A percentile compares a stretch with the other conserved stretches of the same genome.
Evolutionary conservation across 1,284 basidiomycete genomes (phyloP).

Genomic region (Lignosus rhinocerotis): DNA sequence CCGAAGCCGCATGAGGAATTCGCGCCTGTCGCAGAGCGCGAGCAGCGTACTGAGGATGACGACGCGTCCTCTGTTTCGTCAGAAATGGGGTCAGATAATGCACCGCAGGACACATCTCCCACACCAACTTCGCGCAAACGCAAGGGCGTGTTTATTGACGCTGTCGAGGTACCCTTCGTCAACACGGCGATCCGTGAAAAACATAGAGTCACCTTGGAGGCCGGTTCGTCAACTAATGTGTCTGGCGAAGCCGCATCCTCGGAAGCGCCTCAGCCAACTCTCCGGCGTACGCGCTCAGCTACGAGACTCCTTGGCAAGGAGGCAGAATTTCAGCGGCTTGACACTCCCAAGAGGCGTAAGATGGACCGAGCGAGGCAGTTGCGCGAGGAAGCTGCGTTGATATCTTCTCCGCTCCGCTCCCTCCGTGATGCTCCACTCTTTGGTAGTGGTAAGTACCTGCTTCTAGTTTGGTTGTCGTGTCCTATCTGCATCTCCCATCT

Average conservation of each 20-base stretch:
- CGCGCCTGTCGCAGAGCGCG: not conserved
- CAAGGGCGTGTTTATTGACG: slow-evolving; percentile 52
- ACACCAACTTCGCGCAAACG: slow-evolving; percentile 40
- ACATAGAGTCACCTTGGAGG: slow-evolving; percentile 4
- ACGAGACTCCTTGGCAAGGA: slow-evolving; percentile 23
- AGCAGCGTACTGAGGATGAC: not conserved
- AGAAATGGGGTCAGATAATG: not conserved
- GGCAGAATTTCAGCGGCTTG: slow-evolving; percentile 15
- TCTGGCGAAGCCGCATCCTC: not conserved
- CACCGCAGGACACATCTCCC: not conserved
- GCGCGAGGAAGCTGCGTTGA: slow-evolving; percentile 16
- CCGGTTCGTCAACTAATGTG: not conserved
- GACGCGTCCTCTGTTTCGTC: slow-evolving; percentile 4
- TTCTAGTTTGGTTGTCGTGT: not conserved
- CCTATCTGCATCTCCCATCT: not conserved
- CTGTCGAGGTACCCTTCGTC: slow-evolving; percentile 48
- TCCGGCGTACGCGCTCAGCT: slow-evolving; percentile 29
- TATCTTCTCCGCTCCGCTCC: slow-evolving; percentile 34
- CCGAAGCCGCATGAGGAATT: not conserved
- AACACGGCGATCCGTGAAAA: slow-evolving; percentile 8
- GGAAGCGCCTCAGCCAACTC: not conserved
- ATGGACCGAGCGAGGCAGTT: slow-evolving; percentile 18
- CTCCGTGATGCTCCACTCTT: slow-evolving; percentile 37
- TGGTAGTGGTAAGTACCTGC: slow-evolving; percentile 44
- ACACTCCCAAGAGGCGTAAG: slow-evolving; percentile 24